phyloP scores from a whole-genome alignment of 139 green algal genomes.

The Chlamydomonas sp. region DNA sequence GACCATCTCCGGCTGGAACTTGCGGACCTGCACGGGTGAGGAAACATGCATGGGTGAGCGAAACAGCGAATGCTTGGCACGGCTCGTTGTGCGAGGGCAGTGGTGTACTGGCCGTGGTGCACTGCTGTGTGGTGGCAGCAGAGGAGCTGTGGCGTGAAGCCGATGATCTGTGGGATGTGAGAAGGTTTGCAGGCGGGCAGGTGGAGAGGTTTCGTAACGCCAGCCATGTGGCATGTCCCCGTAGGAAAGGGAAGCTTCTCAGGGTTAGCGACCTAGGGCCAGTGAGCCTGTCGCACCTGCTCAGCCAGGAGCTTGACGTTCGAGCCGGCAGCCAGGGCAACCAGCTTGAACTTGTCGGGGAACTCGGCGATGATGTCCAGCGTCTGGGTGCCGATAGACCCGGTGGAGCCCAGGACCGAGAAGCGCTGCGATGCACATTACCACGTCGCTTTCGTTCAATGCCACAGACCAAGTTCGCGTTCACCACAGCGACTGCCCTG shows the following conservation, averaged over 20 bases:
- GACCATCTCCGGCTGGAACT: constrained; percentile 94
- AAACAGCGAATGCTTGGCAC: too few species aligned
- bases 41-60: background rate
- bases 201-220: too few species aligned
- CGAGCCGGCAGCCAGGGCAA: constrained; percentile 91
- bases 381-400: constrained; percentile 99
- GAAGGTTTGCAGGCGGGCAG: too few species aligned
- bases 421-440: constrained; percentile 80
- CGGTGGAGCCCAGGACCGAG: constrained; percentile 91
- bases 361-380: constrained; percentile 97
- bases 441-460: background rate
- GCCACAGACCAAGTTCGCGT: background rate
- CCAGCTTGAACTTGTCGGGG: constrained; percentile 91
- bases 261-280: background rate
- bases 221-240: too few species aligned
- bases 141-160: too few species aligned
- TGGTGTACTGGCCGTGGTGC: background rate
- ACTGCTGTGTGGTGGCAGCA: background rate
- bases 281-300: constrained; percentile 63
- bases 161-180: too few species aligned
- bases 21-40: constrained; percentile 64
- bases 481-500: background rate
- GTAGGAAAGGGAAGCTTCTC: background rate
- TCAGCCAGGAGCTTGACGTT: constrained; percentile 96
- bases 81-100: background rate